Evolutionary conservation across 1,139 yeast species (phyloP), one percentile per base, ranked within the genome.

Genomic region (Scheffersomyces quercinus): DNA sequence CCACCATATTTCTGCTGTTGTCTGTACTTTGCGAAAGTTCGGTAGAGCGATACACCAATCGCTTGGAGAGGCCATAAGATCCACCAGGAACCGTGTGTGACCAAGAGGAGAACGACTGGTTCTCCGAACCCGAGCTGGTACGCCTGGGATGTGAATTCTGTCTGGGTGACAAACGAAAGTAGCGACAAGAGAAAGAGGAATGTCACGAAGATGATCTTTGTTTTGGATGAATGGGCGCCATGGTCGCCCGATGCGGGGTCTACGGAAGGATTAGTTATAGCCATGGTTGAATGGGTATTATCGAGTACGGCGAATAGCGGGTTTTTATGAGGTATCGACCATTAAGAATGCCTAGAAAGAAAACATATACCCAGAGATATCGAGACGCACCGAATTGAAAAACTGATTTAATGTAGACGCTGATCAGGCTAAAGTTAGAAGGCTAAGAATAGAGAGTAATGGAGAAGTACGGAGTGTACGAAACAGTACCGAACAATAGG

Each of bases 41-140:
- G 74, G 58, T 62, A 67, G 1, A 62, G n/a, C 1, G 81, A 75
- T n/a, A 80, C 69, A 1, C 58, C 40, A 0, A 70, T n/a, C n/a
- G 83, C 76, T 60, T 88, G 96, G 8, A 77, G 39, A 0, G 93
- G 95, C 88, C 91, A 85, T 40, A 87, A 71, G 13, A 77, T 42
- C 75, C 82, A 73, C 96, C 95, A 88, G 12, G 85, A 78, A 1
- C 91, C 87, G 58, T 88, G 97, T 0, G 96, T 89, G 7, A 87
- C 67, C 46, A 79, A 70, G 40, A 88, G 65, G 46, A 86, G 68
- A 30, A 88, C 65, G 15, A 87, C 72, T 0, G 97, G 96, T 58
- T 88, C 93, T 44, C 77, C 64, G 59, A 82, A 88, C 7, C 75
- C 77, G 3, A 71, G 62, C 33, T 74, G 69, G 55, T 88, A 86